These are phyloP conservation scores for Trichoderma breve DNA, from an alignment of 2,329 filamentous ascomycete species.

Conservation along the genomic window DNA sequence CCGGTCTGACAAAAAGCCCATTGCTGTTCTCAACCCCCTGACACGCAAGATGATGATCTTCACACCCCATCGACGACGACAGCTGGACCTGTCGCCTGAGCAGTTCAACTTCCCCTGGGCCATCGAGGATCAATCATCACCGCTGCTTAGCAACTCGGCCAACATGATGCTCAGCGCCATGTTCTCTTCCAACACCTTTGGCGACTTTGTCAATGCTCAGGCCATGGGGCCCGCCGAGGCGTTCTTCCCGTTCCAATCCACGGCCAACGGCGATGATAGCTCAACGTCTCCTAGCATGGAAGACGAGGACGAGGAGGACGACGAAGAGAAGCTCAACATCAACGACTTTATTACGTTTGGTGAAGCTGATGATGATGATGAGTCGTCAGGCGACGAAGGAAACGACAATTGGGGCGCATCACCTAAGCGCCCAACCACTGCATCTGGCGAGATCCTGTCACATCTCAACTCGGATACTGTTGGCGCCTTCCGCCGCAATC, in stretches of 20 bases:
- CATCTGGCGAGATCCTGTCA: slow-evolving; percentile 47
- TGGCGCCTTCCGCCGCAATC: slow-evolving; percentile 72
- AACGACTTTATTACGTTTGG: slow-evolving; percentile 73
- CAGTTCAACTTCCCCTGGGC: slow-evolving; percentile 52
- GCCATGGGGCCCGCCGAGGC: slow-evolving; percentile 72
- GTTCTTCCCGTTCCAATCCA: slow-evolving; percentile 68
- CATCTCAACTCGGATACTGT: slow-evolving; percentile 66
- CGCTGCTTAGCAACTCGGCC: slow-evolving; percentile 64
- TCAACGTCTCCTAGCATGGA: slow-evolving; percentile 35
- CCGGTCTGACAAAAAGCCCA: slow-evolving; percentile 54
- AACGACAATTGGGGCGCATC: slow-evolving; percentile 51
- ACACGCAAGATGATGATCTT: slow-evolving; percentile 64
- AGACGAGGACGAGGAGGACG: slow-evolving; percentile 54
- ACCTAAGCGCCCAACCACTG: slow-evolving; percentile 49
- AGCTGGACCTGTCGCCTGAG: slow-evolving; percentile 54
- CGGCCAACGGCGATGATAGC: slow-evolving; percentile 55
- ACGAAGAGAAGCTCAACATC: slow-evolving; percentile 62
- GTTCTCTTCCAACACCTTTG: slow-evolving; percentile 55
- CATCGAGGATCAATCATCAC: slow-evolving; percentile 44
- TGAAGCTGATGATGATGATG: slow-evolving; percentile 54
- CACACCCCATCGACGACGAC: slow-evolving; percentile 50
- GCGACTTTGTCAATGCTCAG: slow-evolving; percentile 59
- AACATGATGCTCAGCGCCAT: slow-evolving; percentile 79
- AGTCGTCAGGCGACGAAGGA: slow-evolving; percentile 59
- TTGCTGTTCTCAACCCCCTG: slow-evolving; percentile 56